Percentiles rank a stretch among this genome's conserved stretches.
Conservation (phyloP, 106 monocot species). For the Alisma plantagoaquatica region DNA sequence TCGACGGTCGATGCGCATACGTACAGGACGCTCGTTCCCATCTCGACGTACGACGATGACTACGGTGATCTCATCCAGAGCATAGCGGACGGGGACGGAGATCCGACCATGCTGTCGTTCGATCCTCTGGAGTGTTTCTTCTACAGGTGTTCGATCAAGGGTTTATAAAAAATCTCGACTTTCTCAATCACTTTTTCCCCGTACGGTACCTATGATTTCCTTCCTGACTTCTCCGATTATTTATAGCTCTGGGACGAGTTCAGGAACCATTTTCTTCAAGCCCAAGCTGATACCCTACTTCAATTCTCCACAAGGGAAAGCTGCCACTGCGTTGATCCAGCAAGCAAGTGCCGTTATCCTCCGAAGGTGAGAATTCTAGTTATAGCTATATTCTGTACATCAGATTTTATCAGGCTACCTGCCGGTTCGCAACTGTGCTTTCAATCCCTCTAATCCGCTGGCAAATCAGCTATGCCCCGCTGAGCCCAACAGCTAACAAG, state of each 20-base stretch:
- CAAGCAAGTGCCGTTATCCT: not conserved
- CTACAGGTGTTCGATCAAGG: not conserved
- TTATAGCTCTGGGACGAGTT: slow-evolving; percentile 5
- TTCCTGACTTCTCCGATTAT: not conserved
- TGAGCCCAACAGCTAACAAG: slow-evolving; percentile 3
- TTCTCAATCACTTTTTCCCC: not conserved
- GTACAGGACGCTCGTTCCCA: not conserved
- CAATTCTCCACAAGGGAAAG: not conserved
- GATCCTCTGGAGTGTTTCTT: slow-evolving; percentile 5
- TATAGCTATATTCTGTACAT: not conserved
- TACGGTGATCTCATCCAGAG: slow-evolving; percentile 1
- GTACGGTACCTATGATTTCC: not conserved
- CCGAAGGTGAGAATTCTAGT: slow-evolving; percentile 6
- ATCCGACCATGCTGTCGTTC: slow-evolving; percentile 1
- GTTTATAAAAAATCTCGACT: not conserved
- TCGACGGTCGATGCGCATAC: not conserved
- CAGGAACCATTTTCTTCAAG: slow-evolving; percentile 2
- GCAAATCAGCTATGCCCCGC: slow-evolving; percentile 2
- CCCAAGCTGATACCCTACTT: slow-evolving; percentile 11
- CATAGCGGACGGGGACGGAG: slow-evolving; percentile 7
- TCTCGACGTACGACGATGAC: slow-evolving; percentile 7
- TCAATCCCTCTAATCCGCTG: too few species aligned
- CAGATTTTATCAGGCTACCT: not conserved
- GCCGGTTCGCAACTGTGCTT: too few species aligned
- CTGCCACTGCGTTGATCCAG: not conserved